These are phyloP conservation scores for Stropharia rugosoannulata DNA, from an alignment of 768 basidiomycete genomes.

Conservation along the genomic window DNA sequence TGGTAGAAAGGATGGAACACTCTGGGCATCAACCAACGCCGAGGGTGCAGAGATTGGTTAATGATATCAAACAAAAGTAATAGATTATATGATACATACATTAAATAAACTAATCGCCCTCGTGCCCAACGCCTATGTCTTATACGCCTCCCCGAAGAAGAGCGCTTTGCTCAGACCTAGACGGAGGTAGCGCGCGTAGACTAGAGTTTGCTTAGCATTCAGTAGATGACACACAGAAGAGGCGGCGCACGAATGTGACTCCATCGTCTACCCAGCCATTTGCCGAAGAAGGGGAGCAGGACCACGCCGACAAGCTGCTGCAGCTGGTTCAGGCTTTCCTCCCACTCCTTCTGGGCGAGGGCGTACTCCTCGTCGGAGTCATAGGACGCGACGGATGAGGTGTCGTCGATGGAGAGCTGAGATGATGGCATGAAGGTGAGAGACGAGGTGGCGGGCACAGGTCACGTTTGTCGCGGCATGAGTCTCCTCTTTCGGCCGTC, in stretches of 20 bases:
- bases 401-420: conserved; percentile 59
- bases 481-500: conserved; percentile 13
- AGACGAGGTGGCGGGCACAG: conserved; percentile 14
- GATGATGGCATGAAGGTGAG: conserved; percentile 57
- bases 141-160: conserved; percentile 41
- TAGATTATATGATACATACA: neutral
- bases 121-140: neutral
- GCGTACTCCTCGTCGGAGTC: conserved; percentile 72
- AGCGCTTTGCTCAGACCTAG: conserved; percentile 65
- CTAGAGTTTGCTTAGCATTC: conserved; percentile 33
- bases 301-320: conserved; percentile 79
- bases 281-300: conserved; percentile 83
- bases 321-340: conserved; percentile 84
- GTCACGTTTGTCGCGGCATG: conserved; percentile 9
- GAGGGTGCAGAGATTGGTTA: conserved; percentile 47
- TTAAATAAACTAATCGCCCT: neutral
- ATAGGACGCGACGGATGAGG: conserved; percentile 52
- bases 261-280: conserved; percentile 84
- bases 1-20: conserved; percentile 60
- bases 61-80: conserved; percentile 35
- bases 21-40: conserved; percentile 44
- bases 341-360: conserved; percentile 89
- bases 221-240: neutral
- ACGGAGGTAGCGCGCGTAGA: conserved; percentile 67
- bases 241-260: conserved; percentile 75